These are phyloP conservation scores for Vinca minor DNA, from an alignment of 257 asterid species.

Conservation along the genomic window DNA sequence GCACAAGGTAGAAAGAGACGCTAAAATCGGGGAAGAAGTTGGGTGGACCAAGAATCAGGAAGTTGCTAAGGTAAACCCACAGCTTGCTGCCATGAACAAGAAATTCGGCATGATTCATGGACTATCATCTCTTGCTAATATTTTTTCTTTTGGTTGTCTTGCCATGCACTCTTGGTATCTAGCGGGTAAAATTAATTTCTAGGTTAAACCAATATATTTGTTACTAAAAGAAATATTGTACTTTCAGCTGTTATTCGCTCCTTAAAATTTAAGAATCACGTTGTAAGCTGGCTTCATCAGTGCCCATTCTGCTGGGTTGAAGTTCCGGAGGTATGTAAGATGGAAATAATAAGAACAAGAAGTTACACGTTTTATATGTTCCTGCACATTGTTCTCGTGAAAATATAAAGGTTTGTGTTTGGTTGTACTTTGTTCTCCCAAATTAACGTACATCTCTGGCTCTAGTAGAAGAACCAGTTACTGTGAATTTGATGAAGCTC, in stretches of 20 bases:
- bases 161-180: slow-evolving; percentile 95
- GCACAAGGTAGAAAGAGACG: slow-evolving; percentile 91
- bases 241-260: background rate
- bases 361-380: background rate
- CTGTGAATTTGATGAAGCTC: too few relatives aligned
- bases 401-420: too few relatives aligned
- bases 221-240: background rate
- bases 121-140: slow-evolving; percentile 88
- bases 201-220: slow-evolving; percentile 11
- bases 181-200: slow-evolving; percentile 67
- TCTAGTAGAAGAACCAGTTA: too few relatives aligned
- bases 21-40: slow-evolving; percentile 77
- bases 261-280: background rate
- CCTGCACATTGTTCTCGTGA: background rate
- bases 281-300: background rate
- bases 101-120: slow-evolving; percentile 98
- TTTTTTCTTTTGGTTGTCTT: slow-evolving; percentile 78
- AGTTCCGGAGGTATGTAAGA: background rate
- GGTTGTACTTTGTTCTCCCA: too few relatives aligned
- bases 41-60: slow-evolving; percentile 91
- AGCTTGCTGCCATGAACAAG: slow-evolving; percentile 95
- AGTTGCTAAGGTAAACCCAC: slow-evolving; percentile 76
- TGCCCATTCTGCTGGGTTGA: background rate
- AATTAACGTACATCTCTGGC: too few relatives aligned
- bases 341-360: slow-evolving; percentile 2